A percentile compares a stretch with the other conserved stretches of the same genome.
Evolutionary conservation across 2,329 filamentous ascomycete genomes (phyloP).

Genomic region (Colletotrichum orchidophilum): DNA sequence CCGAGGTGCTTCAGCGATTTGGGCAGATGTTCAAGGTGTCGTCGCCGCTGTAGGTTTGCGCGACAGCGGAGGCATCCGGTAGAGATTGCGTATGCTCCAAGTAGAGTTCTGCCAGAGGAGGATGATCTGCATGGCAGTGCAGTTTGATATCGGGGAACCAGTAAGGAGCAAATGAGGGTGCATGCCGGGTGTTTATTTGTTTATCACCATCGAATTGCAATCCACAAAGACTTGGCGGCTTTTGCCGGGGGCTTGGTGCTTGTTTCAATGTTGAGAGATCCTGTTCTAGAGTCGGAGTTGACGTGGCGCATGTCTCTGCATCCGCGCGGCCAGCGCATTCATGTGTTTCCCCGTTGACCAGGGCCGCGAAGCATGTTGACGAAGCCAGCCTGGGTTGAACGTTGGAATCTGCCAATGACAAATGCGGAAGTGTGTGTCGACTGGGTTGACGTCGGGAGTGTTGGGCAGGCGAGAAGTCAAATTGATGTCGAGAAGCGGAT

Average conservation of each 20-base stretch:
- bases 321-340: slow-evolving; percentile 20
- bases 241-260: neutral
- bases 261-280: neutral
- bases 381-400: neutral
- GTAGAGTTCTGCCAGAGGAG: neutral
- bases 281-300: neutral
- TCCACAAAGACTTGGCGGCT: neutral
- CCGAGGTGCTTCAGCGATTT: neutral
- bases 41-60: neutral
- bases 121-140: neutral
- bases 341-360: slow-evolving; percentile 6
- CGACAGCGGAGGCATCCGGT: neutral
- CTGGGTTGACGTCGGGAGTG: neutral
- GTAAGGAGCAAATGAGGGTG: neutral
- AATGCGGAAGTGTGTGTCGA: neutral
- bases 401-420: slow-evolving; percentile 23
- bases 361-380: slow-evolving; percentile 1
- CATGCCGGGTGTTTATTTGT: slow-evolving; percentile 15
- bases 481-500: neutral
- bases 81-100: neutral
- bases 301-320: slow-evolving; percentile 5
- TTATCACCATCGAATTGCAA: neutral
- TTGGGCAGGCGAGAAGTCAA: slow-evolving; percentile 7
- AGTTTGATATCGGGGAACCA: neutral
- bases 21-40: neutral